Base-by-base conservation (phyloP, 106 monocot species). In the Vanilla planifolia region DNA sequence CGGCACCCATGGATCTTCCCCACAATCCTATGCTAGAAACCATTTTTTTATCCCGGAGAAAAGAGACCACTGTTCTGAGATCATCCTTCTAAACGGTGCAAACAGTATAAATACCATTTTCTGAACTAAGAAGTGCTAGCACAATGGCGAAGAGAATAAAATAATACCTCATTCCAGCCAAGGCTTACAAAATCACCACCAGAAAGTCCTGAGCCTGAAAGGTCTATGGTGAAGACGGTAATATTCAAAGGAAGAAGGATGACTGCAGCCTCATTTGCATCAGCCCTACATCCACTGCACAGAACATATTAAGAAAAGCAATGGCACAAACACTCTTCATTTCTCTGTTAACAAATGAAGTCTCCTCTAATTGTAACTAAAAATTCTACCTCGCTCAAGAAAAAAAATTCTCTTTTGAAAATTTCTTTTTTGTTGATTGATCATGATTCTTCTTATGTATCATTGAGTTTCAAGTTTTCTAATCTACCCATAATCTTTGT, bases 1-100 rank as follows among this genome's bases (percentile, higher is more conserved):
- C 96, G 44, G 96, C 91, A 69, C 96, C 96, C 96, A 95, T 95
- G 13, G 95, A 95, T 62, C 95, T 69, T 21, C 95, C 95, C 95
- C 95, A 95, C 41, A 95, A 79, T 13, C 87, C 96, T 60, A 96
- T 91, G 67, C 84, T 75, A 40, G 96, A 96, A 56, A 91, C 70
- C 59, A 84, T 75, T 61, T 91, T 91, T 62, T 72, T 81, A 52
- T 67, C 77, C 65, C 96, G 83, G 5, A 96, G 73, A 67, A 62
- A 75, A 33, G 80, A 75, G 43, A 96, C 87, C 23, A 81, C 87
- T 53, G 58, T 59, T 71, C 74, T 90, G 40, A 96, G 89, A 74
- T 96, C 95, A 76, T 90, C 79, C 84, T 87, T 96, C 90, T 91
- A 70, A 17, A 29, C 29, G 25, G 29, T 48, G 22, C 14, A 48